phyloP scores from a whole-genome alignment of 441 rosid genomes.

The Omphalea diandra region DNA sequence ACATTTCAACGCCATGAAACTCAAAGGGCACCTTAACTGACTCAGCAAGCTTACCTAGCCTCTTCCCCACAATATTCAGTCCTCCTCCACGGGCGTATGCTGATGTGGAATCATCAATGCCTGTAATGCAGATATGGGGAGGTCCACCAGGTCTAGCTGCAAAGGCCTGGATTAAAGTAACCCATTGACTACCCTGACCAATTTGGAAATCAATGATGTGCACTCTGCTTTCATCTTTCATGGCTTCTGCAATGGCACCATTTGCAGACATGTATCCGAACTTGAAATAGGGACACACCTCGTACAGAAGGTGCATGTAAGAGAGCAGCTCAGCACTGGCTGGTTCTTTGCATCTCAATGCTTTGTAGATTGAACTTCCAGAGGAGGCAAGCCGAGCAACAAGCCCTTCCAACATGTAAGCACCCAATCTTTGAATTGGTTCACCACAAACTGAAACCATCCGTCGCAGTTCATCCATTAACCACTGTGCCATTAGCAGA shows the following conservation, averaged over 20 bases:
- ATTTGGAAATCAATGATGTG: constrained; percentile 84
- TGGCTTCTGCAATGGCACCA: constrained; percentile 91
- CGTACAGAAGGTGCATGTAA: constrained; percentile 79
- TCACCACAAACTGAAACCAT: constrained; percentile 86
- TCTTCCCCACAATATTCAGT: constrained; percentile 56
- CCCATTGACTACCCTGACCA: constrained; percentile 85
- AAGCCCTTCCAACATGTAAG: constrained; percentile 80
- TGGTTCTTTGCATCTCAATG: constrained; percentile 62
- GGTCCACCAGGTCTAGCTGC: constrained; percentile 95
- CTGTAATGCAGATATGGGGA: constrained; percentile 78
- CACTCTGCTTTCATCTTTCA: constrained; percentile 76
- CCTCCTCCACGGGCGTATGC: constrained; percentile 89
- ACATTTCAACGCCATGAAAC: constrained; percentile 53
- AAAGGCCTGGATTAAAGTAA: constrained; percentile 83
- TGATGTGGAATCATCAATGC: constrained; percentile 64
- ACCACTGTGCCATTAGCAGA: constrained; percentile 53
- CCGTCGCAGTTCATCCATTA: constrained; percentile 61
- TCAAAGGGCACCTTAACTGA: constrained; percentile 71
- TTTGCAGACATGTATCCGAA: constrained; percentile 92
- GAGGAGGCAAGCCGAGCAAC: constrained; percentile 75
- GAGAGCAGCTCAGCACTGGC: constrained; percentile 69
- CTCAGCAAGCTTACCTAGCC: constrained; percentile 59
- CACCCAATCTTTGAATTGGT: constrained; percentile 82
- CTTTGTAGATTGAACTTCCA: constrained; percentile 66
- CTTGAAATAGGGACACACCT: constrained; percentile 84